These are phyloP conservation scores for Singerocomus rubriflavus DNA, from an alignment of 1,284 basidiomycete species.

Conservation along the genomic window DNA sequence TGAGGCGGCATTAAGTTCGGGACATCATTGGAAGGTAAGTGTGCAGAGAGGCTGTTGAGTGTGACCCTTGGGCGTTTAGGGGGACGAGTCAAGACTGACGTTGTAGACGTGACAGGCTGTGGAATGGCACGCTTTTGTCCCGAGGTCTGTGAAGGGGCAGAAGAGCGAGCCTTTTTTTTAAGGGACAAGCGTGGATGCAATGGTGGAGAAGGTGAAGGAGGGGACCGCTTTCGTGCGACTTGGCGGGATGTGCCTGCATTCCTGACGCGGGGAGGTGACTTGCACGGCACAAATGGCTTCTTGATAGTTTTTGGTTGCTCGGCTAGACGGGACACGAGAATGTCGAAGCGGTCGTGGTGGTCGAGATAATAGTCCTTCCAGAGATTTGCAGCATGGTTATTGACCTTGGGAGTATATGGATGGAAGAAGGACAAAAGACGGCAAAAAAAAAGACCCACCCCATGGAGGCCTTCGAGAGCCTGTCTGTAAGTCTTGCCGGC, in stretches of 20 bases:
- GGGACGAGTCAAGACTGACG: constrained; percentile 27
- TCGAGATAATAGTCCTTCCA: constrained; percentile 78
- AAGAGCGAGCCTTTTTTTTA: constrained; percentile 15
- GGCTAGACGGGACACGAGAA: constrained; percentile 38
- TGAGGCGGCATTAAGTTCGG: constrained; percentile 52
- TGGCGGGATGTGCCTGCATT: constrained; percentile 18
- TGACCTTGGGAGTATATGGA: constrained; percentile 35
- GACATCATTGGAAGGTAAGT: constrained; percentile 36
- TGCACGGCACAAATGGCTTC: constrained; percentile 41
- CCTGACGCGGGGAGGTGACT: constrained; percentile 18
- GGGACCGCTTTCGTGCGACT: constrained; percentile 29
- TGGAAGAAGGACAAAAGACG: not conserved
- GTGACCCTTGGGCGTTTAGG: constrained; percentile 39
- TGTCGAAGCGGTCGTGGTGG: constrained; percentile 54
- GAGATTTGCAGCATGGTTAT: constrained; percentile 44
- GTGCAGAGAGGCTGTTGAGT: constrained; percentile 56
- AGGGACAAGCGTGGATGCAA: constrained; percentile 6
- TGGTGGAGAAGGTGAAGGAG: not conserved
- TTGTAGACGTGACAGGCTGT: constrained; percentile 7
- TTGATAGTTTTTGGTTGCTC: constrained; percentile 42
- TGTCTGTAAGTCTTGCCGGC: constrained; percentile 39
- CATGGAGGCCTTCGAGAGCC: constrained; percentile 43
- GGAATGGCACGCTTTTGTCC: constrained; percentile 21
- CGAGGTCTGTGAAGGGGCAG: constrained; percentile 15
- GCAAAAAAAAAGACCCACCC: constrained; percentile 29